phyloP scores from a whole-genome alignment of 768 basidiomycete genomes.

The Phanerochaete sordida region DNA sequence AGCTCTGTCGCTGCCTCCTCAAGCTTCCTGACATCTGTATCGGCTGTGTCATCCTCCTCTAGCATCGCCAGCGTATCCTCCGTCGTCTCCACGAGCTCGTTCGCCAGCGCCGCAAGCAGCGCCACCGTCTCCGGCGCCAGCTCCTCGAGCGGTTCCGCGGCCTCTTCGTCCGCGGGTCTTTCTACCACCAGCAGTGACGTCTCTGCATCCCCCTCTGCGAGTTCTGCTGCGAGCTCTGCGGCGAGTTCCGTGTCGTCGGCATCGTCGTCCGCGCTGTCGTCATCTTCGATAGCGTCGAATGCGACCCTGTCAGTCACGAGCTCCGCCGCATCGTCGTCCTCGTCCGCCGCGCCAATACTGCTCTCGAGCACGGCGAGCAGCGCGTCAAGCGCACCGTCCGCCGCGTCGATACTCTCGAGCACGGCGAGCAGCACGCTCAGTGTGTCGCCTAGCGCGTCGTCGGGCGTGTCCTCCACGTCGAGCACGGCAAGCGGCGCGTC shows the following conservation, averaged over 20 bases:
- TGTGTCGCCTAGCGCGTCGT: too few species aligned
- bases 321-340: neutral
- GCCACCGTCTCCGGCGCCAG: neutral
- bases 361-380: too few species aligned
- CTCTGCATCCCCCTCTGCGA: neutral
- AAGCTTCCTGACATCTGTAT: neutral
- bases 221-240: neutral
- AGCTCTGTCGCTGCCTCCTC: neutral
- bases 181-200: neutral
- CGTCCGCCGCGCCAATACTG: too few species aligned
- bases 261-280: neutral
- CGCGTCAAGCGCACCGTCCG: too few species aligned
- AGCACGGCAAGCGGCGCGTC: neutral
- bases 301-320: neutral
- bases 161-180: neutral
- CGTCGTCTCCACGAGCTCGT: neutral
- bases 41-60: neutral
- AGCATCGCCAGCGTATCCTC: too few species aligned
- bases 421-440: too few species aligned
- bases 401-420: too few species aligned
- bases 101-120: neutral
- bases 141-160: neutral
- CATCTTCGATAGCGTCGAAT: neutral
- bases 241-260: neutral
- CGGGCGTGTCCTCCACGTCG: too few species aligned